Conservation (phyloP, 305 asterid genomes). For the Fraxinus xanthoxyloides region DNA sequence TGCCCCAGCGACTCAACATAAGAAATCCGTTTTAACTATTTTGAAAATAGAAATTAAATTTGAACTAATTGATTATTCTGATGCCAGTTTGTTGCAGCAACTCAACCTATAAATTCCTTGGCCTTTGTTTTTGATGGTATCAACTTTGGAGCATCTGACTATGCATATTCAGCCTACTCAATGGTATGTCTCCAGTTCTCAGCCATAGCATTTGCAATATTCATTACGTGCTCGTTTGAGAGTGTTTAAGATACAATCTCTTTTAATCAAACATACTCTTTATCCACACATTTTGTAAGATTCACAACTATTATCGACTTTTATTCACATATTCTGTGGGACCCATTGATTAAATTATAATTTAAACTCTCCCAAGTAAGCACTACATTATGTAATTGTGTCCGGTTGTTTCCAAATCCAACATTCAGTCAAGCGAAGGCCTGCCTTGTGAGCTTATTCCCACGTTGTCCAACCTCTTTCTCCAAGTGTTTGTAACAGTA, state of each 20-base stretch:
- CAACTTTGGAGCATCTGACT: slow-evolving; percentile 79
- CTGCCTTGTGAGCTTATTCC: neutral
- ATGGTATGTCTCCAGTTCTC: slow-evolving; percentile 44
- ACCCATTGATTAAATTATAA: too few relatives aligned
- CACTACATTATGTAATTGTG: too few relatives aligned
- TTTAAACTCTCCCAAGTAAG: neutral
- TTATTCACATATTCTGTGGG: too few relatives aligned
- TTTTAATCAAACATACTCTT: too few relatives aligned
- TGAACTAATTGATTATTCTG: slow-evolving; percentile 3
- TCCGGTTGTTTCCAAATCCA: neutral
- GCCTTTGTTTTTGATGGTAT: slow-evolving; percentile 82
- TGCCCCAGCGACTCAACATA: neutral
- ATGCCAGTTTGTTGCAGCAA: slow-evolving; percentile 61
- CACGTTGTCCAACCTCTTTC: neutral
- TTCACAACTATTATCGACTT: too few relatives aligned
- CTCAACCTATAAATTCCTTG: slow-evolving; percentile 72
- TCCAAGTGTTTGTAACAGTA: neutral
- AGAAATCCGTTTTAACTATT: neutral
- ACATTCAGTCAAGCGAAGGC: neutral
- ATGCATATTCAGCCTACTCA: slow-evolving; percentile 79
- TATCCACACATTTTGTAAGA: neutral
- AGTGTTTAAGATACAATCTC: neutral
- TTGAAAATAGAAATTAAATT: neutral
- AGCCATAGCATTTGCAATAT: neutral
- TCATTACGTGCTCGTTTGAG: neutral